Percentiles rank a stretch among this genome's conserved stretches.
These are phyloP conservation scores for Botryotinia globosa DNA, from an alignment of 2,329 filamentous ascomycete genomes.

Conservation along the genomic window DNA sequence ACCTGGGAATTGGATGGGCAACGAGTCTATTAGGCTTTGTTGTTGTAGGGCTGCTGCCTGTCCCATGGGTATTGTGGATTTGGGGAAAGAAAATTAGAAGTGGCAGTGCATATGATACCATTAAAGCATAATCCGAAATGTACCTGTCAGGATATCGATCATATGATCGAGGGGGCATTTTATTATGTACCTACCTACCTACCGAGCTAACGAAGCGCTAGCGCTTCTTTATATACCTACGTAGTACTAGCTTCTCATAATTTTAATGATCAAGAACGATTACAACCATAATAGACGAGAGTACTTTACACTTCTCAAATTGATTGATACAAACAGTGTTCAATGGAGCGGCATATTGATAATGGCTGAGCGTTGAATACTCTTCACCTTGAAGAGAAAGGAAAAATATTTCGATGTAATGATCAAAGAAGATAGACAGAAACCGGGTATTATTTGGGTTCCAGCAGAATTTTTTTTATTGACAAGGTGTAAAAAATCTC, in stretches of 20 bases:
- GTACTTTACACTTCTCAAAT: too few relatives aligned
- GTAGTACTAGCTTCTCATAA: too few relatives aligned
- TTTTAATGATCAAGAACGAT: too few relatives aligned
- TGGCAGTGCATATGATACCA: constrained; percentile 20
- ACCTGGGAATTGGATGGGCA: constrained; percentile 42
- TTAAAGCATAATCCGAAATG: constrained; percentile 34
- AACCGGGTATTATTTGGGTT: neutral
- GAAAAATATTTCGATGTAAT: neutral
- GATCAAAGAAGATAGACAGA: neutral
- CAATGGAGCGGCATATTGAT: neutral
- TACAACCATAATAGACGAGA: too few relatives aligned
- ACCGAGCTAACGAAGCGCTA: too few relatives aligned
- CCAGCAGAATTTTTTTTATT: too few relatives aligned
- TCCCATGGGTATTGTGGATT: constrained; percentile 54
- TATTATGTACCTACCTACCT: too few relatives aligned
- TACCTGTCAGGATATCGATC: too few relatives aligned
- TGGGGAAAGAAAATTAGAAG: constrained; percentile 40
- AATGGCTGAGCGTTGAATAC: neutral
- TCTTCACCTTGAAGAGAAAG: neutral
- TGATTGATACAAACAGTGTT: too few relatives aligned
- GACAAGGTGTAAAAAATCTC: too few relatives aligned
- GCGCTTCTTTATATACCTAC: too few relatives aligned
- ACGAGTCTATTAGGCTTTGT: constrained; percentile 44
- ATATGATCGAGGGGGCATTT: too few relatives aligned
- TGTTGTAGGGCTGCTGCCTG: constrained; percentile 46